Base-by-base conservation (phyloP, 2,329 filamentous ascomycete species). In the Nigrograna mackinnonii region DNA sequence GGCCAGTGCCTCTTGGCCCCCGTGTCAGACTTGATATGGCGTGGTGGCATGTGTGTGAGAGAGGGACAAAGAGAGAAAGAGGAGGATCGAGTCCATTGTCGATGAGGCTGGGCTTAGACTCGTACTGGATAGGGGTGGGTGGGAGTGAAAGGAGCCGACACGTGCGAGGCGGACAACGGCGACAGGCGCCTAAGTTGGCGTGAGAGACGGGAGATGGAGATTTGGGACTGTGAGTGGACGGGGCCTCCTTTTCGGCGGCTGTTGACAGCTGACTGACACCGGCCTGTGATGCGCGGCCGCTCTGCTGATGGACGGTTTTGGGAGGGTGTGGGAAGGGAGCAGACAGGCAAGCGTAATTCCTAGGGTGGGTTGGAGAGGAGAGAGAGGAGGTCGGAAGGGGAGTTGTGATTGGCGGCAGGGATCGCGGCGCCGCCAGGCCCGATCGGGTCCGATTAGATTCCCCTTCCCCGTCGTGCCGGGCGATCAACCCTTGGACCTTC, bases 351-450 rank as follows among this genome's bases (percentile, higher is more conserved):
- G n/a, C n/a, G n/a, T n/a, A n/a, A n/a, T n/a, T n/a, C n/a, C n/a
- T n/a, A n/a, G n/a, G n/a, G n/a, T n/a, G n/a, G n/a, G n/a, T n/a
- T n/a, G n/a, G n/a, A n/a, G n/a, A n/a, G n/a, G n/a, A n/a, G n/a
- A 18, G 22, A 14, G 13, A 30, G 42, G 56, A 62, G 46, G 57
- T 58, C 50, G 47, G 50, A 61, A 50, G 47, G 39, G 51, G 32
- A 31, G 41, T 7, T 35, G 37, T 61, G 61, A 66, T 65, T 58
- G 54, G 55, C 61, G 44, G 41, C 57, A 60, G 57, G 62, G 60
- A 50, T 62, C 24, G 14, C n/a, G 7, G 46, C 50, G 32, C n/a
- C n/a, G n/a, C 55, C 49, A 55, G 48, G 22, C 55, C 49, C 33
- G 40, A 51, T 49, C 33, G 44, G 40, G 49, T 42, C 54, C 44